Base-by-base conservation (phyloP, 306 rosid species). In the Delonix regia region DNA sequence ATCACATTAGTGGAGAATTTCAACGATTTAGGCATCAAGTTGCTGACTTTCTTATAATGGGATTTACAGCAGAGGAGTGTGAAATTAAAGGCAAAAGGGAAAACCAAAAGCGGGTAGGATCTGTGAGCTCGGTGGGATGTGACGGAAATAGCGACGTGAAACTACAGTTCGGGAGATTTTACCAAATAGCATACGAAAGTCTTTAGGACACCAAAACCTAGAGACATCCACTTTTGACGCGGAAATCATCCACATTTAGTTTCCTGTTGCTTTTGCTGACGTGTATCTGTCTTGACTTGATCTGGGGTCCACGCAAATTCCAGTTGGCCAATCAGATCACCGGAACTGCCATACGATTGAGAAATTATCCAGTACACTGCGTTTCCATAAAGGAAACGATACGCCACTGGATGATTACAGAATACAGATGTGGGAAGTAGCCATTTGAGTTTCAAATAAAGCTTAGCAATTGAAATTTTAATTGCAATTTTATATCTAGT, bases 191-290 rank as follows among this genome's bases (percentile, higher is more conserved):
- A 59, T 51, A 47, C 5, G 47, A 47, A 42, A 48, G 73, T 66
- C 73, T 83, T 80, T 44, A 74, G 74, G 70, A 65, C 79, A 65
- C 67, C 66, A 66, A 78, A 77, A 53, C 71, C 75, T 25, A 49
- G 73, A 51, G 72, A 18, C 65, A 34, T 28, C 78, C 24, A 39
- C 61, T 69, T 47, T 14, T 79, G 88, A 80, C 70, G 69, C 53
- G 6, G 41, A 73, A 71, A 15, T 71, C 60, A 55, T 56, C 78
- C 60, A 42, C 59, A 42, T 83, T 74, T 81, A 68, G 88, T 70
- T 83, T 47, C n/a, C 15, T 44, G 82, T 21, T 73, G 80, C 38
- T 81, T 88, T 79, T 76, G 87, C 81, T 83, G 83, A 77, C 84
- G 80, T 81, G 78, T 55, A 14, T 12, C 14, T 8, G 47, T 52